Base-by-base conservation (phyloP, 352 stramenopile species). In the Globisporangium paddicum region DNA sequence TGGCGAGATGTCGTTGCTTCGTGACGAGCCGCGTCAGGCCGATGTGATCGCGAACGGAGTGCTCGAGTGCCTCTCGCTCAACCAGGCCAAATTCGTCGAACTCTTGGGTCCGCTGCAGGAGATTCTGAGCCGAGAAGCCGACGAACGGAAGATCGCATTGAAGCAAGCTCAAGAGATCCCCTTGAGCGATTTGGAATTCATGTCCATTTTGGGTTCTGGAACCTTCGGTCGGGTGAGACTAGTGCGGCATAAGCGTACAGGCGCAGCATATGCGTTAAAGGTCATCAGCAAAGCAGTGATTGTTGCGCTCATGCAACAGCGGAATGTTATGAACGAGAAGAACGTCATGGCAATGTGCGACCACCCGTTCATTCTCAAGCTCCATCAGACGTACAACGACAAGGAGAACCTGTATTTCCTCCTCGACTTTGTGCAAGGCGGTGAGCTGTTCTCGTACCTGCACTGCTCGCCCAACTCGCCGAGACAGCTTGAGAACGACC, bases 321-420 rank as follows among this genome's bases (percentile, higher is more conserved):
- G 93, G 49, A 98, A 98, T 70, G 94, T 99, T 19, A 75, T 99
- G 48, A 96, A 97, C 69, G 96, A 99, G 71, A 98, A 98, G 75
- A 88, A 95, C 53, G 93, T 99, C 60, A 96, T 99, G 87, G 79
- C 83, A 18, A 84, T 79, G 48, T 95, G 97, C 64, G 80, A 97
- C 63, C 96, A 99, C 71, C 96, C 96, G 18, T 99, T 99, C 68
- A 90, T 99, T 60, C 84, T 99, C 32, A 95, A 97, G 64, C 79
- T 99, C n/a, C 84, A 97, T 53, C 82, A 84, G 45, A 99, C 96
- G 2, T 99, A 97, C 71, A 96, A 98, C 76, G 95, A 98, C 62
- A 26, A 26, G 28, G n/a, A 55, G 16, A 47, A 58, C 14, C 5
- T 58, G 21, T 58, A 58, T n/a, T 64, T 84, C 75, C 69, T 79